Evolutionary conservation across 2,329 filamentous ascomycete genomes (phyloP), one percentile per base, ranked within the genome.

Genomic region (Graphilbum sp.): DNA sequence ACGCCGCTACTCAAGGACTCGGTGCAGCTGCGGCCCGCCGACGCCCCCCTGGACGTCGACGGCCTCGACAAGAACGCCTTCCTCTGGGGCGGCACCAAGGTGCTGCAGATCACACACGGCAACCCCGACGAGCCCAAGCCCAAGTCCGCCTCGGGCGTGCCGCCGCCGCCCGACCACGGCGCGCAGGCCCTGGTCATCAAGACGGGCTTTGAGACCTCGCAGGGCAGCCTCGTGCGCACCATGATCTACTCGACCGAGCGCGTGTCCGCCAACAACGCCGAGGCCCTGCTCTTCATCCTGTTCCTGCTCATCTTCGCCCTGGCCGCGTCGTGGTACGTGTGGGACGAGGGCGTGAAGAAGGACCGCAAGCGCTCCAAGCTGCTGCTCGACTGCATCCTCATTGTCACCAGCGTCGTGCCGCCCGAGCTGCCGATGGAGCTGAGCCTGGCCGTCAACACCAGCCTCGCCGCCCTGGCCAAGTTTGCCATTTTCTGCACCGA

Each of bases 161-260:
- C 79, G 15, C 52, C 74, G n/a, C 79, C 90, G 27, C 90, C 92
- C 0, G 90, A 98, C 57, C 84, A 90, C 50, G 90, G 90, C 38
- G 90, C 87, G 27, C 73, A 96, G 66, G 90, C 87, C 44, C 73
- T 98, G 45, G 85, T 98, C 34, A 79, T 87, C 52, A 96, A 95
- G 71, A 98, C 90, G 38, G 90, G 90, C 12, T 98, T 98, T 52
- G 92, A 98, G 62, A 98, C 90, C 11, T 96, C 88, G 40, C 92
- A 98, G 61, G 90, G 90, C 45, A 95, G 86, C 58, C 72, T 98
- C 43, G 90, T 98, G 43, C 82, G 90, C 45, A 98, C 90, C 48
- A 98, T 98, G 90, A 98, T 98, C 52, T 98, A 94, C 64, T 95
- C 92, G 2, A 98, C 90, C 2, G 90, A 98, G 59, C 85, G 88